Base-by-base conservation (phyloP, 768 basidiomycete genomes). In the Lactifluus piperatus region DNA sequence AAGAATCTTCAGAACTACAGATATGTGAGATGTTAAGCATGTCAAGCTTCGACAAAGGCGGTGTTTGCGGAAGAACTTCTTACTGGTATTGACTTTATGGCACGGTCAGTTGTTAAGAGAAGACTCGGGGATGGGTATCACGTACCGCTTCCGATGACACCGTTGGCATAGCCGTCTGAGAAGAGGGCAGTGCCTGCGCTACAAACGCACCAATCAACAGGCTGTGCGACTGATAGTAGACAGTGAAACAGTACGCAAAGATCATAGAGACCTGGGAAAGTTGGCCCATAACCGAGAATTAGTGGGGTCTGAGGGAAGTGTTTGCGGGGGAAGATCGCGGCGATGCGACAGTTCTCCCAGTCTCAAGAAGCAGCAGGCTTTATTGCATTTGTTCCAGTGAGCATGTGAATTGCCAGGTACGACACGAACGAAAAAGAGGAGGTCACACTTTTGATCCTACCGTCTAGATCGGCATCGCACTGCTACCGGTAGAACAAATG, bases 91-190 rank as follows among this genome's bases (percentile, higher is more conserved):
- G 56, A 90, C 88, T 89, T 59, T 24, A 41, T 24, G 52, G 20
- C 53, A 53, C n/a, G 54, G 32, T 39, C 41, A 37, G 58, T 45
- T 36, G 59, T 47, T 51, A n/a, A 27, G 56, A 53, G 30, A 37
- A 1, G 18, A 22, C 47, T 5, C 26, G 18, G 26, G 24, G 50
- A 37, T 29, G 30, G 10, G n/a, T 18, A 10, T 0, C n/a, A 78
- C 85, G 36, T 70, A 88, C 88, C 87, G 70, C 69, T 77, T 59
- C 88, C 87, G 65, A 92, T 90, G 65, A 89, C 76, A 68, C 81
- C 82, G 69, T 91, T 91, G 24, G 88, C 85, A 69, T 91, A 92
- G 86, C 89, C 90, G 70, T 93, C 90, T 27, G 89, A 91, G 73
- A 93, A 91, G 46, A 92, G 75, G 44, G 91, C 90, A 3, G 91